These are phyloP conservation scores for Cotoneaster glaucophyllus DNA, from an alignment of 306 rosid genomes.

Conservation along the genomic window DNA sequence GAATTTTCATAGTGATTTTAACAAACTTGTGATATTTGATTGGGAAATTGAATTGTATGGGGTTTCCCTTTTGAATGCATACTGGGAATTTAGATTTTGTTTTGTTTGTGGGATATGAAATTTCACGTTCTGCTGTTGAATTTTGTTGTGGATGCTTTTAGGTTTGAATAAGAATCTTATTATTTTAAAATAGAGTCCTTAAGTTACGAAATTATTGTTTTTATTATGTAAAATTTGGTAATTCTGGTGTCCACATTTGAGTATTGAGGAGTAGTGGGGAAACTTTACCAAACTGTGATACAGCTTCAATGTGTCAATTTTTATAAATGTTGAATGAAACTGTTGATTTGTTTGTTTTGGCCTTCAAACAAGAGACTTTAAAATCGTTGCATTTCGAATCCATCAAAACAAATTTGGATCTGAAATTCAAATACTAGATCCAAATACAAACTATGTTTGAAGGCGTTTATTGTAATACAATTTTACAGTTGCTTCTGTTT, in stretches of 20 bases:
- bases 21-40: neutral
- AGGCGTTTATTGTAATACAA: neutral
- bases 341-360: neutral
- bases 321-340: neutral
- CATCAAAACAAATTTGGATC: neutral
- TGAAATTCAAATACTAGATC: neutral
- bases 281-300: neutral
- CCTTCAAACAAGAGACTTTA: neutral
- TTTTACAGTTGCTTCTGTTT: neutral
- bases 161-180: neutral
- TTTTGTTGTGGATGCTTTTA: neutral
- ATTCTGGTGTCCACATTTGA: neutral
- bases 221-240: neutral
- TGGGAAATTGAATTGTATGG: neutral
- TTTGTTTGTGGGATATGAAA: neutral
- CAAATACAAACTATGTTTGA: neutral
- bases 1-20: neutral
- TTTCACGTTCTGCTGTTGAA: neutral
- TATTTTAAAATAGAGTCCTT: neutral
- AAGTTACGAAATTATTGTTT: neutral
- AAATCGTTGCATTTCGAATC: neutral
- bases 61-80: neutral
- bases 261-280: neutral
- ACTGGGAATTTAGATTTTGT: neutral
- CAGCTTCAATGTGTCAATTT: neutral